Conservation (phyloP, 1,284 basidiomycete genomes). For the Marasmius tenuissimus region DNA sequence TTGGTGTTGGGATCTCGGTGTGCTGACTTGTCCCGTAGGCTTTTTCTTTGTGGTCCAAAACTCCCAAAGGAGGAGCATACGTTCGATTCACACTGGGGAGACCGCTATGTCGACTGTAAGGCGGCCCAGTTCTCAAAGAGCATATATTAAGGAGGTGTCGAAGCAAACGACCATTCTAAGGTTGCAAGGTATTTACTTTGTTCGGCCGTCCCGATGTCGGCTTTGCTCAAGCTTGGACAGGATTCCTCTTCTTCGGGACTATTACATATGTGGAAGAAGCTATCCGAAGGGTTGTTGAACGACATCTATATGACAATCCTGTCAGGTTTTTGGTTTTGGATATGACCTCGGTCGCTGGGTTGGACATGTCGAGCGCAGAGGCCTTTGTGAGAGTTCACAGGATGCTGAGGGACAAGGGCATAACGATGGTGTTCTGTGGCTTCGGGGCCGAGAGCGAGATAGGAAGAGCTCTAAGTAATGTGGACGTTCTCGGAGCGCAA, state of each 20-base stretch:
- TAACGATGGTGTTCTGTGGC: slow-evolving; percentile 90
- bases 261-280: slow-evolving; percentile 86
- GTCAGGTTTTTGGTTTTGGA: slow-evolving; percentile 91
- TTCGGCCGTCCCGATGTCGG: background rate
- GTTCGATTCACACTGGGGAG: slow-evolving; percentile 78
- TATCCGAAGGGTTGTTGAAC: slow-evolving; percentile 74
- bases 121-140: slow-evolving; percentile 83
- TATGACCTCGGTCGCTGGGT: slow-evolving; percentile 81
- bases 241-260: slow-evolving; percentile 96
- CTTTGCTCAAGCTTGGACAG: slow-evolving; percentile 28
- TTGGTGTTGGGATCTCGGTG: slow-evolving; percentile 3
- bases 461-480: slow-evolving; percentile 67
- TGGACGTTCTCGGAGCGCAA: slow-evolving; percentile 68
- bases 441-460: slow-evolving; percentile 63
- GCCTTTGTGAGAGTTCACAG: slow-evolving; percentile 93
- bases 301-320: slow-evolving; percentile 78
- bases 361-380: slow-evolving; percentile 95
- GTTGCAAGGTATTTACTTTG: slow-evolving; percentile 63
- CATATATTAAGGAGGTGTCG: slow-evolving; percentile 89
- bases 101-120: slow-evolving; percentile 90
- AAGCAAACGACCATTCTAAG: slow-evolving; percentile 90
- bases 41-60: slow-evolving; percentile 97
- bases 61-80: slow-evolving; percentile 81
- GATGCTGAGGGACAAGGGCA: slow-evolving; percentile 72
- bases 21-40: slow-evolving; percentile 41